Conservation (phyloP, 805 yeast genomes). For the Wickerhamiella spandovensis region DNA sequence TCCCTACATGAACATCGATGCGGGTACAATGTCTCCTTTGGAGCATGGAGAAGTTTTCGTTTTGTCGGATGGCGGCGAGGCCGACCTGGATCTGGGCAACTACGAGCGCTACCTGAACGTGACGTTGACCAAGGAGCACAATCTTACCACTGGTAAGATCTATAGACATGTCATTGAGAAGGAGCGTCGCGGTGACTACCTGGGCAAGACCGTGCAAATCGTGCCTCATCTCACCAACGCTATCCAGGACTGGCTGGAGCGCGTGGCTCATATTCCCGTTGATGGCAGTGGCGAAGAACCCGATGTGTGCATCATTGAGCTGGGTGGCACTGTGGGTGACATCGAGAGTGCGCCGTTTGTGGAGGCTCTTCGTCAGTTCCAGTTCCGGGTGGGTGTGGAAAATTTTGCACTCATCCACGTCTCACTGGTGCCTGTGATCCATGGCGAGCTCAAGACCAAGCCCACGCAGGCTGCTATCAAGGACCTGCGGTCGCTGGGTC, state of each 20-base stretch:
- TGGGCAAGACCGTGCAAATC: slow-evolving; percentile 98
- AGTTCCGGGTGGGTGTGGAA: slow-evolving; percentile 87
- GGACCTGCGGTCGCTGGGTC: slow-evolving; percentile 89
- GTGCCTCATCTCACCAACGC: slow-evolving; percentile 97
- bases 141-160: slow-evolving; percentile 96
- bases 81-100: slow-evolving; percentile 94
- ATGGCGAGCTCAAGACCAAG: slow-evolving; percentile 97
- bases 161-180: slow-evolving; percentile 86
- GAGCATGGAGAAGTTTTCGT: slow-evolving; percentile 99
- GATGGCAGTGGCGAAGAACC: slow-evolving; percentile 81
- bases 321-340: slow-evolving; percentile 99
- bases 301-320: slow-evolving; percentile 90
- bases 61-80: slow-evolving; percentile 97
- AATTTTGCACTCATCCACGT: slow-evolving; percentile 95
- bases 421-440: slow-evolving; percentile 92
- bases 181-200: slow-evolving; percentile 92
- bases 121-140: slow-evolving; percentile 85
- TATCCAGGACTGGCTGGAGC: slow-evolving; percentile 97
- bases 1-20: slow-evolving; percentile 98
- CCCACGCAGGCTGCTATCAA: slow-evolving; percentile 99
- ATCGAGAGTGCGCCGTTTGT: slow-evolving; percentile 98
- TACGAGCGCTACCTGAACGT: slow-evolving; percentile 93
- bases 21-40: slow-evolving; percentile 98
- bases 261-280: slow-evolving; percentile 83
- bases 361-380: slow-evolving; percentile 97